Conservation (phyloP, 768 basidiomycete species). For the Serendipita sp. region DNA sequence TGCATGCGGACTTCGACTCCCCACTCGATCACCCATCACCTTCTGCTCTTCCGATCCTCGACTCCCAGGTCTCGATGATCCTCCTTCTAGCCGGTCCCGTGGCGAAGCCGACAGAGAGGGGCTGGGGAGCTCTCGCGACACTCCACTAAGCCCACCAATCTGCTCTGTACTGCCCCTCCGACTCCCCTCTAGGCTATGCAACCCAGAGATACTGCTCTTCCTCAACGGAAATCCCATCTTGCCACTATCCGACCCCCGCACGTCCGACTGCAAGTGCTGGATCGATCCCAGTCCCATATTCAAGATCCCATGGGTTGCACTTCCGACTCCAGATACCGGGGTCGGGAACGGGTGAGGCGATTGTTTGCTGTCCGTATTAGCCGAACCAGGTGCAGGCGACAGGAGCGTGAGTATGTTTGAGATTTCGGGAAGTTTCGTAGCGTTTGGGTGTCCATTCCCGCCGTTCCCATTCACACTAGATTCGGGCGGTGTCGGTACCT, state of each 20-base stretch:
- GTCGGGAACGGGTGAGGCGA: constrained; percentile 5
- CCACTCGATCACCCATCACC: too few species aligned
- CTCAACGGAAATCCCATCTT: too few species aligned
- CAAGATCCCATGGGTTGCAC: neutral
- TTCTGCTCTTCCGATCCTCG: too few species aligned
- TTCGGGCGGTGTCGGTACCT: neutral
- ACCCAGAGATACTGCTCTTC: too few species aligned
- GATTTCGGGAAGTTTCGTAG: neutral
- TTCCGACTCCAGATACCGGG: neutral
- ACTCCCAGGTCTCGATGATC: neutral
- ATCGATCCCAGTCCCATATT: neutral
- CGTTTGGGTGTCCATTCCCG: neutral
- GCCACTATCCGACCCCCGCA: neutral
- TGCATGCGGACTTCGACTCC: neutral
- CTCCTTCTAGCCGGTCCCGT: neutral
- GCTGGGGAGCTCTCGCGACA: too few species aligned
- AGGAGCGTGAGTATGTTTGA: constrained; percentile 6
- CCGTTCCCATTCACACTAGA: neutral
- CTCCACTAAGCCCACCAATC: too few species aligned
- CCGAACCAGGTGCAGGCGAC: neutral
- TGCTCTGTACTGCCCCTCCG: too few species aligned
- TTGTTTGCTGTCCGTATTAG: neutral
- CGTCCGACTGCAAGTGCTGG: neutral
- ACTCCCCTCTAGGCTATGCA: too few species aligned
- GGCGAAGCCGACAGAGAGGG: too few species aligned